Base-by-base conservation (phyloP, 202 grass and related monocot species). In the Tripidium arundinaceum region DNA sequence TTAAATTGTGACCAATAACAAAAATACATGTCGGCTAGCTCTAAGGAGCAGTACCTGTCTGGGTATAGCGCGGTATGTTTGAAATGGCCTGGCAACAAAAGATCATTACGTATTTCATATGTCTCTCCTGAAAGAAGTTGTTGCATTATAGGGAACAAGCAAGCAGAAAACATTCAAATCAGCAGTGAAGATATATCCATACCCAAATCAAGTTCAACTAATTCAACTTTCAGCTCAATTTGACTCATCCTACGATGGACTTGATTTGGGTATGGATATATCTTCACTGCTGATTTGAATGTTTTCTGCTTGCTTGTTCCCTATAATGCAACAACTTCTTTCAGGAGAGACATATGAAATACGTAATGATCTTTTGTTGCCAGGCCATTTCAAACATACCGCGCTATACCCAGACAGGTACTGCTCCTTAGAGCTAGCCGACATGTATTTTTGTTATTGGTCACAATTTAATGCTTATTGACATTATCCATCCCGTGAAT, bases 321-420 rank as follows among this genome's bases (percentile, higher is more conserved):
- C 90, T 50, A 83, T 62, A 29, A 29, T 33, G 7, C 69, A 45
- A 69, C 19, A n/a, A 38, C 72, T 72, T 87, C 36, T 85, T 68
- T 89, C 71, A 99, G 96, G 92, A 54, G 90, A 99, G 80, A 98
- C 96, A 2, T 93, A 95, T 85, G 92, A 99, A 86, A 89, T 99
- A 78, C 84, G 96, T 68, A 99, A 99, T 87, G 90, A 95, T 76
- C 88, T 98, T n/a, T n/a, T 88, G 96, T 99, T 84, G 90, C 89
- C 38, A 91, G 90, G 65, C 92, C 92, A 86, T 95, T 99, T 78
- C 86, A 88, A 81, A 99, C 92, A 50, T 86, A 91, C 68, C 96
- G 95, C 85, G 77, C 90, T 81, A 86, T 99, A 83, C 92, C 96
- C 54, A 95, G 96, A 74, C 88, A 99, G 90, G 92, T 95, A 83